Evolutionary conservation across 257 asterid species (phyloP).

Genomic region (Knoxia roxburghii): DNA sequence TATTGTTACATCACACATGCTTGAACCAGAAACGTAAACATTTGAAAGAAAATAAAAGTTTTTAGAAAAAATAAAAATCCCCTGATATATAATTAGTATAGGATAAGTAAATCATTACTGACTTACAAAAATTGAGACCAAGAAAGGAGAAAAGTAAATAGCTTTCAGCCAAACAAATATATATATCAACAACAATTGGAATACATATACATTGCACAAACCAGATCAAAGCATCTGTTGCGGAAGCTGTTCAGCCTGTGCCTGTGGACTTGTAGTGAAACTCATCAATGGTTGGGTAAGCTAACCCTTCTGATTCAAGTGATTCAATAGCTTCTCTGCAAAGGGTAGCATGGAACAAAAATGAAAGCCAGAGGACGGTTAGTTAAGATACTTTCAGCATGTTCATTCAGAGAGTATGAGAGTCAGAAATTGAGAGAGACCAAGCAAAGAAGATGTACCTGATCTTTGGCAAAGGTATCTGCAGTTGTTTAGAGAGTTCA

Average conservation of each 20-base stretch:
- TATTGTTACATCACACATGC: too few relatives aligned
- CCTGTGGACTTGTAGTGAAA: slow-evolving; percentile 62
- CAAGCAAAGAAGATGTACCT: slow-evolving; percentile 36
- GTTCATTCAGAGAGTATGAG: neutral
- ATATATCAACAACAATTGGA: too few relatives aligned
- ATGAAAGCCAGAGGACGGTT: slow-evolving; percentile 5
- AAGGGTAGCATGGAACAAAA: slow-evolving; percentile 12
- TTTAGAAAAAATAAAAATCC: too few relatives aligned
- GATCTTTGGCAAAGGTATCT: slow-evolving; percentile 44
- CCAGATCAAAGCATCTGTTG: neutral
- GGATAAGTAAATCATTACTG: too few relatives aligned
- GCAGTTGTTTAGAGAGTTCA: slow-evolving; percentile 50
- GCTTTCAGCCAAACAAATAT: neutral
- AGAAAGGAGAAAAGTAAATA: too few relatives aligned
- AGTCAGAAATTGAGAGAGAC: slow-evolving; percentile 11
- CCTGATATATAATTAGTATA: too few relatives aligned
- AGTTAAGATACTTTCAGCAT: slow-evolving; percentile 1
- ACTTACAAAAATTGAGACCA: too few relatives aligned
- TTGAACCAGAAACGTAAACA: too few relatives aligned
- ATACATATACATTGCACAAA: slow-evolving; percentile 1
- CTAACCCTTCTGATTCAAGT: slow-evolving; percentile 61
- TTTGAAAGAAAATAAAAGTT: too few relatives aligned
- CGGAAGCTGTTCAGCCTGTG: slow-evolving; percentile 50
- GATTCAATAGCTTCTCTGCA: slow-evolving; percentile 58
- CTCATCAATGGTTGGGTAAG: slow-evolving; percentile 73